Evolutionary conservation across 352 stramenopile species (phyloP).

Genomic region (Plasmopara muralis): DNA sequence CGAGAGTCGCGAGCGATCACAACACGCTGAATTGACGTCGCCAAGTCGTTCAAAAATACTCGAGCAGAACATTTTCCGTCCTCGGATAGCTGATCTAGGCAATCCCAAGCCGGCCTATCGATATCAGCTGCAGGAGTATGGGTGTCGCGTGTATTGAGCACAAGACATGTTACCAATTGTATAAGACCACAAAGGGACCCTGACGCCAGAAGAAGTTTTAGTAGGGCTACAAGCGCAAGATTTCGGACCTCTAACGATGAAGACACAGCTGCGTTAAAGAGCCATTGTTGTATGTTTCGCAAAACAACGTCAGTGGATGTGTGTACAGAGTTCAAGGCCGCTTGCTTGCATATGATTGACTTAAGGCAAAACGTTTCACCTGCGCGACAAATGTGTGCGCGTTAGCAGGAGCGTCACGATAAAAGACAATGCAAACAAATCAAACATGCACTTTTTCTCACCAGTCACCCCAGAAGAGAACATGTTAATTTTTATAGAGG

Average conservation of each 20-base stretch:
- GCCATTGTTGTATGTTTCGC: slow-evolving; percentile 59
- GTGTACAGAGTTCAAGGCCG: slow-evolving; percentile 33
- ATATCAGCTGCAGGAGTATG: slow-evolving; percentile 13
- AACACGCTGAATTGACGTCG: slow-evolving; percentile 41
- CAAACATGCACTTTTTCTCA: slow-evolving; percentile 8
- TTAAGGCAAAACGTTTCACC: slow-evolving; percentile 43
- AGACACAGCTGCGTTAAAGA: slow-evolving; percentile 54
- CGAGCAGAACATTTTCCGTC: slow-evolving; percentile 27
- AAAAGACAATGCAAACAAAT: neutral
- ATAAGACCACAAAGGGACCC: slow-evolving; percentile 76
- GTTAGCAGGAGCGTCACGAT: slow-evolving; percentile 5
- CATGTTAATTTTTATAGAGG: slow-evolving; percentile 42
- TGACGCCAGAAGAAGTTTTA: slow-evolving; percentile 60
- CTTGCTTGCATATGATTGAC: slow-evolving; percentile 49
- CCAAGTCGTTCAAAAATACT: slow-evolving; percentile 45
- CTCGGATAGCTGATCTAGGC: slow-evolving; percentile 51
- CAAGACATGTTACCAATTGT: slow-evolving; percentile 51
- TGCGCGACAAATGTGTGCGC: slow-evolving; percentile 7
- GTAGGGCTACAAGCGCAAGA: slow-evolving; percentile 48
- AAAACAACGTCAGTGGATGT: slow-evolving; percentile 48
- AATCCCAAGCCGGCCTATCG: slow-evolving; percentile 43
- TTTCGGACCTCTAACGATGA: slow-evolving; percentile 41
- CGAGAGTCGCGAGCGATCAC: slow-evolving; percentile 35
- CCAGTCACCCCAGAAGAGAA: slow-evolving; percentile 22
- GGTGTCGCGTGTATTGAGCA: slow-evolving; percentile 38